Base-by-base conservation (phyloP, 352 stramenopile species). In the Pythium aristosporum region DNA sequence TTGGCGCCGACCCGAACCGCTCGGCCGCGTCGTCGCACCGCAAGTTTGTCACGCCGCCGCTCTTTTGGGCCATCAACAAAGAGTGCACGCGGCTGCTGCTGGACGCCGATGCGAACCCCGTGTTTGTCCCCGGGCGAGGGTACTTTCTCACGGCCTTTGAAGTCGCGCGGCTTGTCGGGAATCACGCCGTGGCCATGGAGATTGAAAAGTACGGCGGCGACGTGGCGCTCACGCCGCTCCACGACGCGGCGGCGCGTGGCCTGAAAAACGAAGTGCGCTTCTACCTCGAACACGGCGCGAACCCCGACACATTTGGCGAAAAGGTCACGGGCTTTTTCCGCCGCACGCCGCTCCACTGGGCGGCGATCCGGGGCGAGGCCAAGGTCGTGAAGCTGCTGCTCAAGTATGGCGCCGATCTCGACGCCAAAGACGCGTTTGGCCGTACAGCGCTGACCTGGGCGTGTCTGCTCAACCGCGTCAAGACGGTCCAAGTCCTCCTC, bases 141-240 rank as follows among this genome's bases (percentile, higher is more conserved):
- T 80, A 85, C 41, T 85, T 81, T 39, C 37, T 87, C 16, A 94
- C 85, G 15, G 72, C 85, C 9, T 92, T 88, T 65, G 80, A 92
- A 67, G 74, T 92, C 36, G 83, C 82, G 18, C 71, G 83, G 13
- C 67, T 91, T 11, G 74, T 76, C 32, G 85, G 84, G 1, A 87
- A 92, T 36, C 73, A 84, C 12, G 75, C 74, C 0, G 80, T 92
- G 20, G 83, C 84, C 5, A 75, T 76, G 11, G 77, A 86, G 39
- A 89, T 94, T 63, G 81, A 91, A 41, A 88, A 90, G 30, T 92
- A 88, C 39, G 85, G 85, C 16, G 85, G 75, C 8, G 85, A 94
- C 23, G 79, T 94, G n/a, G 77, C 73, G 13, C 57, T 94, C 3
- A 94, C 85, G 23, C 85, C 85, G 23, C 69, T 94, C 42, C 85